phyloP scores from a whole-genome alignment of 768 basidiomycete genomes.

The Suillus alpinus region DNA sequence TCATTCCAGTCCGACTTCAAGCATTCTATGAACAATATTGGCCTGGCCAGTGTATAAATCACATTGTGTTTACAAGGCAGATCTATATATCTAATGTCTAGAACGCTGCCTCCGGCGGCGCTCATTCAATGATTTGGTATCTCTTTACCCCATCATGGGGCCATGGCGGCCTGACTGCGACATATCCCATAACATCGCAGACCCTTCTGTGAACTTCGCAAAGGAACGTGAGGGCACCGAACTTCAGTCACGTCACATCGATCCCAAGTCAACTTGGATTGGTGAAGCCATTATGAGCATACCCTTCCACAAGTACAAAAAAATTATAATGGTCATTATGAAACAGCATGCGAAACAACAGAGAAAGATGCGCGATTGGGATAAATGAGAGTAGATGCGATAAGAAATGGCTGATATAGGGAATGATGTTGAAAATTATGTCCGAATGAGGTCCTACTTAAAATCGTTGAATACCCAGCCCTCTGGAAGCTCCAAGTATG shows the following conservation, averaged over 20 bases:
- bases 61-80: too few species aligned
- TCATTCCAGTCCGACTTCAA: too few species aligned
- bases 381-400: slow-evolving; percentile 22
- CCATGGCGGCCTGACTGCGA: too few species aligned
- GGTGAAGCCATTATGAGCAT: slow-evolving; percentile 27
- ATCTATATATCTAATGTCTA: too few species aligned
- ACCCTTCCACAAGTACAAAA: slow-evolving; percentile 21
- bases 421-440: slow-evolving; percentile 8
- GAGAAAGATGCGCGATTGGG: slow-evolving; percentile 11
- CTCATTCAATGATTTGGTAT: too few species aligned
- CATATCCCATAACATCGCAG: too few species aligned
- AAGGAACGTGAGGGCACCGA: neutral
- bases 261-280: slow-evolving; percentile 14
- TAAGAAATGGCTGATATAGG: slow-evolving; percentile 27
- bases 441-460: slow-evolving; percentile 23
- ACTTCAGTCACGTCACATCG: neutral
- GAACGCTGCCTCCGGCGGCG: too few species aligned
- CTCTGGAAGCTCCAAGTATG: slow-evolving; percentile 68
- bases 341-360: slow-evolving; percentile 14
- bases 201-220: neutral
- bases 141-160: too few species aligned
- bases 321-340: slow-evolving; percentile 34
- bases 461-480: slow-evolving; percentile 74
- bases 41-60: too few species aligned
- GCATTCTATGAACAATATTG: too few species aligned